phyloP scores from a whole-genome alignment of 2,329 filamentous ascomycete species.

The Colletotrichum higginsianum region DNA sequence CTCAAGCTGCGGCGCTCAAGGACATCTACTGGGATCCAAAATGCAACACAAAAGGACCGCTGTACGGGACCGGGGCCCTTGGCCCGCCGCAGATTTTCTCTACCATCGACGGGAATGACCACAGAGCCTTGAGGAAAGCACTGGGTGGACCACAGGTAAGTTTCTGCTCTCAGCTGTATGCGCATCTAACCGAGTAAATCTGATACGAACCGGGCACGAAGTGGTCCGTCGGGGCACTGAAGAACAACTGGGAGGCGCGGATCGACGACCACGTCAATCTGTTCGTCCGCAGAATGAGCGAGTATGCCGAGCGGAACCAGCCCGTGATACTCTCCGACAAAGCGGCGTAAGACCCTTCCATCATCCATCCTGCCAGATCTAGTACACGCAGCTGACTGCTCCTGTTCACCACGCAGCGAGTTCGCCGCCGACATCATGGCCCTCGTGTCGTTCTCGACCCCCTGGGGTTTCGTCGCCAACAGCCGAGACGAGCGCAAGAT shows the following conservation, averaged over 20 bases:
- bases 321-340: conserved; percentile 28
- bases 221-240: conserved; percentile 27
- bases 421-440: conserved; percentile 38
- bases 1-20: conserved; percentile 19
- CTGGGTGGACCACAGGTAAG: conserved; percentile 17
- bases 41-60: conserved; percentile 19
- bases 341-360: conserved; percentile 3
- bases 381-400: neutral
- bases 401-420: neutral
- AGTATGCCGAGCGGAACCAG: conserved; percentile 16
- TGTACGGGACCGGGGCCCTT: conserved; percentile 23
- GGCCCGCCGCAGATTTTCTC: conserved; percentile 27
- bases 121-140: conserved; percentile 19
- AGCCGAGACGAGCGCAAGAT: conserved; percentile 31
- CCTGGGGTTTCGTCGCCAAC: conserved; percentile 32
- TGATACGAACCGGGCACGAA: neutral
- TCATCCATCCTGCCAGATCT: too few relatives aligned
- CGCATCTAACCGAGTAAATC: neutral
- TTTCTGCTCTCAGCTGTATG: too few relatives aligned
- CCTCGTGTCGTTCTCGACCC: conserved; percentile 26
- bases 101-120: conserved; percentile 20
- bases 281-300: conserved; percentile 22
- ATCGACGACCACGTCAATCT: conserved; percentile 28
- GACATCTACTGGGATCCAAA: conserved; percentile 33
- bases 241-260: conserved; percentile 32